Evolutionary conservation across 768 basidiomycete species (phyloP), one percentile per base, ranked within the genome.

Genomic region (Daedaleopsis nitida): DNA sequence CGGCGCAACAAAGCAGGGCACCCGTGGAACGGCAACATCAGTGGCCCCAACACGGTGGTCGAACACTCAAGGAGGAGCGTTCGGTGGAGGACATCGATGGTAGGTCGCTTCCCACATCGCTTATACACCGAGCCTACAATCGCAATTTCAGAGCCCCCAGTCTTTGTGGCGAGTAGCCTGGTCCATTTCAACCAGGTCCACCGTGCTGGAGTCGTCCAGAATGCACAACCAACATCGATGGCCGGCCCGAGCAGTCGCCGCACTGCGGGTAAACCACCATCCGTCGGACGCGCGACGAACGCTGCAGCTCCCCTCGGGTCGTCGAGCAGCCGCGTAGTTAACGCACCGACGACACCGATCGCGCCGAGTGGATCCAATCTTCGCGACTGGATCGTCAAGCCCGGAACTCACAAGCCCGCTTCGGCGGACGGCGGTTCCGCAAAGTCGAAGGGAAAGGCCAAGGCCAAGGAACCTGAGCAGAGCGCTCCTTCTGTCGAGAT

Each of bases 281-380:
- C 21, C 5, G 14, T 42, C 13, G 17, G 43, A 1, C 49, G 39
- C 16, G 54, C 19, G 14, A 38, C 35, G 12, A 50, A 23, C 48
- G 23, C 42, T 7, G 32, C 56, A 3, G 38, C 53, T 23, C 52
- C 62, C 3, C 32, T 58, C n/a, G 27, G 21, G 17, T 43, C 62
- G 10, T 63, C 62, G 2, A 55, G 17, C 23, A 54, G 57, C 42
- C 32, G 45, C 4, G 50, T 49, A 8, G 44, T 54, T 16, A 59
- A 64, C 38, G 38, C 50, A 12, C 16, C 43, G 5, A 37, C 44
- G 5, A 17, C 23, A 32, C 19, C 49, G 6, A 11, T n/a, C 16
- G 32, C 49, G 4, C 50, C 60, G 10, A 51, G 55, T 35, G 42
- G 42, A 21, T 55, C 47, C 17, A 38, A 38, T 34, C 39, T 49